phyloP scores from a whole-genome alignment of 176 grass and related monocot species.

The Hordeum vulgare region MorexV3_pseudomolecules_assembly NC_058522.1:573886717-573887216 shows the following conservation, averaged over 20 bases:
- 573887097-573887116: neutral
- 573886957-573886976: neutral
- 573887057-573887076: neutral
- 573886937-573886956: neutral
- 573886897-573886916: too few species aligned
- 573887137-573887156: too few species aligned
- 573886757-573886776: too few species aligned
- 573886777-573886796: too few species aligned
- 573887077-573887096: neutral
- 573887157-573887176: neutral
- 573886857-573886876: too few species aligned
- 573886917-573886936: neutral
- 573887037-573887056: neutral
- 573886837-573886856: too few species aligned
- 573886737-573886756: too few species aligned
- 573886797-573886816: too few species aligned
- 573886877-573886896: too few species aligned
- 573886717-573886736: too few species aligned
- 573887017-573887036: neutral
- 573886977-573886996: neutral
- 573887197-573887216: neutral
- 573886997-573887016: slow-evolving; percentile 1
- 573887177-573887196: neutral
- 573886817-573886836: too few species aligned
- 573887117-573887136: neutral